Conservation (phyloP, 2,329 filamentous ascomycete species). For the Mycogone perniciosa region DNA sequence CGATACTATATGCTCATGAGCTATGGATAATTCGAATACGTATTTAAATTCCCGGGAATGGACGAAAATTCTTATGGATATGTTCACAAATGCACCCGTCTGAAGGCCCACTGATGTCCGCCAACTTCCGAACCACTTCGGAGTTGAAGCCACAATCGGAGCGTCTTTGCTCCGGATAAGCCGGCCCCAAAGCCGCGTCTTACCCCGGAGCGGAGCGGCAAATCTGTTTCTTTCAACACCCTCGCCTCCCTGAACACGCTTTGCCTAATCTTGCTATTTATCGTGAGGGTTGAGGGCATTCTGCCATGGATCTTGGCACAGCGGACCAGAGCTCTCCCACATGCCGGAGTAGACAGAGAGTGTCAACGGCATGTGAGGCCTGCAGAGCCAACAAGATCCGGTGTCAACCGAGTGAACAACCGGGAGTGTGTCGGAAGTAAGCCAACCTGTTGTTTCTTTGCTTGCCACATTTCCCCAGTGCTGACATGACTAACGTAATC, state of each 20-base stretch:
- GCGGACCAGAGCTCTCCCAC: no score
- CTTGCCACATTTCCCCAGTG: not conserved
- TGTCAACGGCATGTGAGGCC: constrained; percentile 45
- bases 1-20: no score
- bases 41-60: not conserved
- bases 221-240: no score
- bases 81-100: not conserved
- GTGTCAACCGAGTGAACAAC: constrained; percentile 42
- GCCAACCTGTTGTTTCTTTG: not conserved
- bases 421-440: constrained; percentile 47
- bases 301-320: no score
- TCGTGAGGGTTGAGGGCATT: no score
- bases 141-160: constrained; percentile 4
- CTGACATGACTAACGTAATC: not conserved
- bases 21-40: not conserved
- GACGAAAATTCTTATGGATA: not conserved
- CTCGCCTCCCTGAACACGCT: no score
- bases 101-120: not conserved
- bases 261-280: no score
- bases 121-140: constrained; percentile 14
- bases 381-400: constrained; percentile 49
- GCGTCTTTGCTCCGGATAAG: constrained; percentile 13
- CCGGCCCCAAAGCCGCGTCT: no score
- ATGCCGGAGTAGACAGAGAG: constrained; percentile 14
- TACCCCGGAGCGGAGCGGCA: no score